Base-by-base conservation (phyloP, 352 stramenopile species). In the Thalassiosira ordinaria region DNA sequence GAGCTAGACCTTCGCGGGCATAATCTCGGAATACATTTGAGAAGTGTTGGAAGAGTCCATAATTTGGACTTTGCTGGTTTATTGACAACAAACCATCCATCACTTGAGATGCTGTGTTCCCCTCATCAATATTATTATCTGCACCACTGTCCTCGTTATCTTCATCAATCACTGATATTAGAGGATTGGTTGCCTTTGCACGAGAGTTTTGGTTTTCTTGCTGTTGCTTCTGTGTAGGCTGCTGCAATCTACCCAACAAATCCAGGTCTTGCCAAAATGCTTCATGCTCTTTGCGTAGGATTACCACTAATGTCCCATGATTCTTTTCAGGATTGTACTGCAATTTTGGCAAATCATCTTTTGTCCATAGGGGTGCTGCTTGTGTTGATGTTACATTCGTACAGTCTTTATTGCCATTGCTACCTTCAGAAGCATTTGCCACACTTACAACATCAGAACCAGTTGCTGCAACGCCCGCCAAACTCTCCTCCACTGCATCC, bases 21-120 rank as follows among this genome's bases (percentile, higher is more conserved):
- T 97, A 82, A 91, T 96, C 74, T 89, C 87, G 82, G 97, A 93
- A 98, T 74, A 99, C 96, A 66, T 96, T 93, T 18, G 89, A 91
- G 86, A 97, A 97, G 27, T 94, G 90, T 69, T 96, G 94, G 73
- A 97, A 97, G 74, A 99, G 98, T 20, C 97, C 97, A 75, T 99
- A 99, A 16, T 85, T 88, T 35, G 91, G 26, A 51, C 27, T 71
- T 16, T 63, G 51, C 37, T 53, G 63, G 39, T 74, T 63, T 20
- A 79, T 20, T 7, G 59, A 68, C 2, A 65, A 35, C 39, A 75
- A 51, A 52, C 77, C 75, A 4, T 82, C 51, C 37, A 78, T 74
- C 5, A 74, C 52, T 20, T 52, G 22, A 47, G 31, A 44, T 6
- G 14, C 14, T 37, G 29, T 31, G 39, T 46, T 27, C n/a, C 46